phyloP scores from a whole-genome alignment of 1,139 yeast species.

The Yamadazyma atmosphaerica region DNA sequence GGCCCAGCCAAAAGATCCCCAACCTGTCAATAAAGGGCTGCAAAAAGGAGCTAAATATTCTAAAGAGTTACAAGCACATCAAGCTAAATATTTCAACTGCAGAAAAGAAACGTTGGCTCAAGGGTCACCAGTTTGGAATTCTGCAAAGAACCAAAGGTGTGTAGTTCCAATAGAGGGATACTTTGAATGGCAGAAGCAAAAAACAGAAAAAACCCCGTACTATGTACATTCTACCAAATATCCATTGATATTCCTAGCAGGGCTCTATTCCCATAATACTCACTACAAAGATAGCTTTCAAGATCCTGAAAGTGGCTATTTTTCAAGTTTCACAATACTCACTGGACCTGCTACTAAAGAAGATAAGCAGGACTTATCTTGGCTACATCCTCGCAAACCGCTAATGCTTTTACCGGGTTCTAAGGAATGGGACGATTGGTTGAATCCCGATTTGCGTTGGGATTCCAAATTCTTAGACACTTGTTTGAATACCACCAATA shows the following conservation, averaged over 20 bases:
- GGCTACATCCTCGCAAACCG: slow-evolving; percentile 83
- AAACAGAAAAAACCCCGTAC: slow-evolving; percentile 56
- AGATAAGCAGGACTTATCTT: slow-evolving; percentile 47
- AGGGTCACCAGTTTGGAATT: slow-evolving; percentile 51
- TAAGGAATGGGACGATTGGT: slow-evolving; percentile 61
- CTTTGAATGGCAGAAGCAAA: slow-evolving; percentile 68
- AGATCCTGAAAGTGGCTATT: slow-evolving; percentile 19
- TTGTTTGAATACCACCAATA: slow-evolving; percentile 35
- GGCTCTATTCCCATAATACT: slow-evolving; percentile 56
- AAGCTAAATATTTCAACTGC: slow-evolving; percentile 57
- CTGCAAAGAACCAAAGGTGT: slow-evolving; percentile 51
- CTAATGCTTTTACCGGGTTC: slow-evolving; percentile 61
- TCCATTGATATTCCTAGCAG: slow-evolving; percentile 67
- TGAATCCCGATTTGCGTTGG: slow-evolving; percentile 49
- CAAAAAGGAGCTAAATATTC: slow-evolving; percentile 23
- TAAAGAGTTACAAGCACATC: slow-evolving; percentile 29
- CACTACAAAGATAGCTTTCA: slow-evolving; percentile 29
- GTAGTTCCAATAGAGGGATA: slow-evolving; percentile 81
- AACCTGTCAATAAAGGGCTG: slow-evolving; percentile 21
- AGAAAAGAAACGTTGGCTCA: slow-evolving; percentile 54
- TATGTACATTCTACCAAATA: slow-evolving; percentile 56
- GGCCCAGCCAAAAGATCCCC: slow-evolving; percentile 38
- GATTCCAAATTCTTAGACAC: slow-evolving; percentile 33
- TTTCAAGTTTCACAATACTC: slow-evolving; percentile 66
- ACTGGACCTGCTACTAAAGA: slow-evolving; percentile 65